phyloP scores from a whole-genome alignment of 2,329 filamentous ascomycete genomes.

The Penicillium occitanis region DNA sequence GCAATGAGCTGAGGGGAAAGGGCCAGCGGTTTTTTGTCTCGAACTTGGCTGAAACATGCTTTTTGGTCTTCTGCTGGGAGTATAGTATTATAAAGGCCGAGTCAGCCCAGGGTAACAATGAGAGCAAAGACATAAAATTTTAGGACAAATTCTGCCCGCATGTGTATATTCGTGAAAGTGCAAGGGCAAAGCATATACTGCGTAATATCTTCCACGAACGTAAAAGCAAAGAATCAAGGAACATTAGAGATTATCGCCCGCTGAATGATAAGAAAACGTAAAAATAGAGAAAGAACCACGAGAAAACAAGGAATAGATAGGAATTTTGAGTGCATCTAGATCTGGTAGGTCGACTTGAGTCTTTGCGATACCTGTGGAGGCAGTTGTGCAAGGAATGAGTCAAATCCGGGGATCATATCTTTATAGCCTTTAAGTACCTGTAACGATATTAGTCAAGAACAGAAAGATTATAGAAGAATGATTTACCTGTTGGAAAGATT shows the following conservation, averaged over 20 bases:
- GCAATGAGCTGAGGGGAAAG: neutral
- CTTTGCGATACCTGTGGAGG: conserved; percentile 41
- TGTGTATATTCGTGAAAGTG: conserved; percentile 4
- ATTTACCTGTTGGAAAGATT: conserved; percentile 73
- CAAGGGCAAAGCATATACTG: conserved; percentile 13
- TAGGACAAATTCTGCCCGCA: neutral
- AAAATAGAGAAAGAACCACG: neutral
- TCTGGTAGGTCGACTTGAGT: conserved; percentile 44
- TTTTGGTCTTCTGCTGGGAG: neutral
- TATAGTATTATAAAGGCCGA: neutral
- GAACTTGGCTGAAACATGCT: conserved; percentile 4
- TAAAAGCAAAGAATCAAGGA: conserved; percentile 6
- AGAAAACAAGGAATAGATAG: neutral
- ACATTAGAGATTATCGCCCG: conserved; percentile 20
- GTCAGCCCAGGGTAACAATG: neutral
- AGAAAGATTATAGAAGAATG: neutral
- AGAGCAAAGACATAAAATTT: conserved; percentile 5
- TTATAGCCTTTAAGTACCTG: conserved; percentile 50
- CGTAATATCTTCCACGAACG: conserved; percentile 18
- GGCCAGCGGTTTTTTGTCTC: neutral
- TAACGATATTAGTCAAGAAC: neutral
- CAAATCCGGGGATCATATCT: conserved; percentile 49
- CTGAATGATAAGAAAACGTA: conserved; percentile 12
- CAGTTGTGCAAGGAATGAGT: conserved; percentile 47
- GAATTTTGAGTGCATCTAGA: conserved; percentile 30